Base-by-base conservation (phyloP, 2,329 filamentous ascomycete genomes). In the Diaporthe ampelina region DNA sequence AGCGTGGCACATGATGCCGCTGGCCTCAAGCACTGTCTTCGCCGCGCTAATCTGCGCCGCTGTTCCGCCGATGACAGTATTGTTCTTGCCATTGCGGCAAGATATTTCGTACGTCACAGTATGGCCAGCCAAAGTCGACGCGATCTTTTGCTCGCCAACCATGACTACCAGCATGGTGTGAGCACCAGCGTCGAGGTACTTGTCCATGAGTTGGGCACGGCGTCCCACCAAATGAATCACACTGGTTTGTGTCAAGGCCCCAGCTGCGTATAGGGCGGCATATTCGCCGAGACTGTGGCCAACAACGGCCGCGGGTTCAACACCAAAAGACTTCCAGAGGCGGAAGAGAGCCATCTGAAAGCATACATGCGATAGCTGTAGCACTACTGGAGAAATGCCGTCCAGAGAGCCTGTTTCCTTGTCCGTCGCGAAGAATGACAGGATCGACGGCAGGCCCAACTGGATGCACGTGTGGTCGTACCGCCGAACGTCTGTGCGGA, bases 21-120 rank as follows among this genome's bases (percentile, higher is more conserved):
- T 79, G 26, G 45, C 78, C 52, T 76, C 76, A 21, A 84, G 79
- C 70, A 79, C 75, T 57, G 78, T 76, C 13, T 88, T 86, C 21
- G 91, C 84, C 6, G 83, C 80, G 4, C 81, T 78, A 37, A 89
- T 83, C 63, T 87, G 81, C 1, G 78, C 78, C 0, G 83, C 82
- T 7, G 80, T 78, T 9, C 87, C 88, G 37, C 84, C 85, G 21
- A 97, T 85, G 1, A 97, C 94, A 10, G 92, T 95, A 79, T 95
- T 93, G 70, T 90, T 86, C 0, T 92, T 91, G 0, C 92, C 91
- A 78, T 97, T 97, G 80, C 94, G 89, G 84, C 94, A 97, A 19
- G 94, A 92, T 43, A 89, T 78, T 63, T 89, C 88, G 71, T 87
- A 80, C 8, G 7, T 35, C 15, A 59, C 84, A 78, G 76, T 26